phyloP scores from a whole-genome alignment of 2,329 filamentous ascomycete species.

The Furcasterigmium sp. region DNA sequence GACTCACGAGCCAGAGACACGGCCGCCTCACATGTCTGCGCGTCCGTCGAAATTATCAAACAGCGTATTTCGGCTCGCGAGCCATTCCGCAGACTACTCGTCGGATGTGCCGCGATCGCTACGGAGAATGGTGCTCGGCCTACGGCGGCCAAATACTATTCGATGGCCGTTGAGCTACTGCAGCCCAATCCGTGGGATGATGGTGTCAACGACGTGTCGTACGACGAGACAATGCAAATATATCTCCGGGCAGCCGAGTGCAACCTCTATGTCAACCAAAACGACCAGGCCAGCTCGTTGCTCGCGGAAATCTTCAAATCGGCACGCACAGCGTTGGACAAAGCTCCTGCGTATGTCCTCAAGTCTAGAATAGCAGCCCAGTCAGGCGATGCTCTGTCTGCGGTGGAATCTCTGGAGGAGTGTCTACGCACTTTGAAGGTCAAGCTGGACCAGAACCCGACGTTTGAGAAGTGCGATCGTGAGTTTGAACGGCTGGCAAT shows the following conservation, averaged over 20 bases:
- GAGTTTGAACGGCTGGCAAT: conserved; percentile 62
- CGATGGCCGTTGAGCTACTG: conserved; percentile 69
- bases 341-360: conserved; percentile 77
- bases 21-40: conserved; percentile 76
- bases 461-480: conserved; percentile 71
- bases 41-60: conserved; percentile 71
- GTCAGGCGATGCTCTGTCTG: conserved; percentile 63
- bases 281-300: conserved; percentile 61
- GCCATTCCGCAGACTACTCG: conserved; percentile 70
- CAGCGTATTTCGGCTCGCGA: conserved; percentile 52
- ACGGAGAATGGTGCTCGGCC: conserved; percentile 77
- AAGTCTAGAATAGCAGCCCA: conserved; percentile 75
- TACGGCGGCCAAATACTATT: conserved; percentile 79
- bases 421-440: conserved; percentile 68
- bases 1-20: conserved; percentile 64
- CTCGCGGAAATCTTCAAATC: conserved; percentile 65
- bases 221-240: conserved; percentile 79
- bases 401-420: conserved; percentile 64
- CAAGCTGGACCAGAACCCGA: conserved; percentile 58
- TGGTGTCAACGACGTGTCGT: conserved; percentile 64
- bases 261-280: conserved; percentile 72
- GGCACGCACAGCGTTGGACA: conserved; percentile 69
- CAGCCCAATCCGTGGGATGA: conserved; percentile 76
- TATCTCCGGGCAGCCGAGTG: conserved; percentile 78
- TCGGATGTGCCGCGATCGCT: conserved; percentile 71